Percentiles rank a stretch among this genome's conserved stretches.
Evolutionary conservation across 495 filamentous ascomycete genomes (phyloP).

Genomic region (Thermothielavioides terrestris): DNA sequence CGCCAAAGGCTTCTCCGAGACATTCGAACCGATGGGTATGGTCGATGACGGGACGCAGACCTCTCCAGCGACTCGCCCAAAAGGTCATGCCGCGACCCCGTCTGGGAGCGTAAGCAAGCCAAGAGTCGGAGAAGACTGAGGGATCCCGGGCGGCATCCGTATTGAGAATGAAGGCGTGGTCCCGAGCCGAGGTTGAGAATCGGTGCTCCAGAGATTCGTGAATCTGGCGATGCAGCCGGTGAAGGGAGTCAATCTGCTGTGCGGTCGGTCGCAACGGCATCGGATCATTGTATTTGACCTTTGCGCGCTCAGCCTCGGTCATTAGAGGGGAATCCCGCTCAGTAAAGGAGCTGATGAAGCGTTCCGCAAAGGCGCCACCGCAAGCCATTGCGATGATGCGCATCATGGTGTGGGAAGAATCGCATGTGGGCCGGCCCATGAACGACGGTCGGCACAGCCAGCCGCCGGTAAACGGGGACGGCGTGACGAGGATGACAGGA

Average conservation of each 20-base stretch:
- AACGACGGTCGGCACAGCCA: slow-evolving; percentile 20
- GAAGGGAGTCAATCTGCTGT: slow-evolving; percentile 10
- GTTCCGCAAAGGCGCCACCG: slow-evolving; percentile 18
- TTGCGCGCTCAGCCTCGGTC: slow-evolving; percentile 16
- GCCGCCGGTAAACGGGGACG: slow-evolving; percentile 21
- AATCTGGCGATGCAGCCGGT: slow-evolving; percentile 16
- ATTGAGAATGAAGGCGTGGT: slow-evolving; percentile 9
- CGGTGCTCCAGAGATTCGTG: slow-evolving; percentile 16
- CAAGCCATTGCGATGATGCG: slow-evolving; percentile 13
- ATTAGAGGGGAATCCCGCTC: slow-evolving; percentile 16
- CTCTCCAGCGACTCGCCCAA: slow-evolving; percentile 20
- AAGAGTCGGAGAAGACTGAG: slow-evolving; percentile 3
- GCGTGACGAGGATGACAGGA: slow-evolving; percentile 13
- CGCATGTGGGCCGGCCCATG: not conserved
- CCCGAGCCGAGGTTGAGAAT: slow-evolving; percentile 1
- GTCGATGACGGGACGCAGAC: not conserved
- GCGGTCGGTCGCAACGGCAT: slow-evolving; percentile 15
- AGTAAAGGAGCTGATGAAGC: slow-evolving; percentile 15
- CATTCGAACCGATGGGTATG: slow-evolving; percentile 15
- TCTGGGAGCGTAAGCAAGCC: slow-evolving; percentile 7
- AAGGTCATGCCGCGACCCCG: slow-evolving; percentile 9
- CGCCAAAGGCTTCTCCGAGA: slow-evolving; percentile 31
- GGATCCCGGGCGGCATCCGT: not conserved
- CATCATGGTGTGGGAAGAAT: not conserved
- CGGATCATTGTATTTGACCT: slow-evolving; percentile 16